Evolutionary conservation across 2,329 filamentous ascomycete genomes (phyloP), one percentile per base, ranked within the genome.

Genomic region (Clarireedia paspali): DNA sequence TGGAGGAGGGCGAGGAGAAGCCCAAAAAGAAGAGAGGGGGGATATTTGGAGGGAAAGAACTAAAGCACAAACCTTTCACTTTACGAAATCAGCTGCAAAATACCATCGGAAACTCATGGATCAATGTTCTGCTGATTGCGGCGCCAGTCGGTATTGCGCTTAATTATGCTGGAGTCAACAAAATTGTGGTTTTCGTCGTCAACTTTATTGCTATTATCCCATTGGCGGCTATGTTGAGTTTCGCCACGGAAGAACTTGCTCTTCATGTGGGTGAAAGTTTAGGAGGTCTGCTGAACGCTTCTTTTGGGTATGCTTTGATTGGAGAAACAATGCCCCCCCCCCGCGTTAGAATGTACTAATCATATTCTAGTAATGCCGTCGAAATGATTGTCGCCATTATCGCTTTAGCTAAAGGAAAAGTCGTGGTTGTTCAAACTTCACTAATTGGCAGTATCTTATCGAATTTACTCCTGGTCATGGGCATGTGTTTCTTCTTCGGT

Each of bases 151-250:
- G 91, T 57, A 89, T 96, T 65, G 87, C 81, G 2, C 70, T 92
- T 52, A 82, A 88, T 65, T 90, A 86, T 66, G 73, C 83, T 4
- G 64, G 69, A 10, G 73, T 87, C 51, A 76, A 79, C 66, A 75
- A 78, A 3, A 77, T 87, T 57, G 80, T 78, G 34, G 76, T 94
- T 47, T 96, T 96, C 66, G 82, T 91, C 55, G 81, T 96, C 72
- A 96, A 96, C 74, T 96, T 96, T 66, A 81, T 96, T 61, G 92
- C 91, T 59, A 96, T 96, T 63, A 85, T 96, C 57, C 91, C 91
- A 0, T 77, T 96, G 42, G 92, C 92, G 2, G 88, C 87, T 14
- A 85, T 96, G 76, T 77, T 97, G 24, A 87, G 88, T 64, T 95
- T 88, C 66, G 89, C 89, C 0, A 96, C 92, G 0, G 92, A 97